phyloP scores from a whole-genome alignment of 1,139 yeast genomes.

The Torulaspora globosa region DNA sequence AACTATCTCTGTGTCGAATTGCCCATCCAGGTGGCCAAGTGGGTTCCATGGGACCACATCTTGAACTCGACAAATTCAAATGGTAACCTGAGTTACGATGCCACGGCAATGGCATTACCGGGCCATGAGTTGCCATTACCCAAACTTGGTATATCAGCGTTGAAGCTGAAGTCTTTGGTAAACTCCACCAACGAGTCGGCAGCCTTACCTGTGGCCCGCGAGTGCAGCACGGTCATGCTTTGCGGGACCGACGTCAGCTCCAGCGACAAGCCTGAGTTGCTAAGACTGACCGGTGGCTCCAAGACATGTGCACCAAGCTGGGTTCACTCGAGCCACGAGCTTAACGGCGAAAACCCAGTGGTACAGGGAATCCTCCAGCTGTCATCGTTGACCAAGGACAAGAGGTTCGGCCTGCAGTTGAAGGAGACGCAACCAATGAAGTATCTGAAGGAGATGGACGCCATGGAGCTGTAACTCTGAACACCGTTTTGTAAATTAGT shows the following conservation, averaged over 20 bases:
- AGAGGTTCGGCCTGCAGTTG: constrained; percentile 61
- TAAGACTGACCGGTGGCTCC: constrained; percentile 77
- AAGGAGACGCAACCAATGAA: constrained; percentile 57
- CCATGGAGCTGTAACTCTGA: constrained; percentile 17
- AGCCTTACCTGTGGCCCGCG: constrained; percentile 62
- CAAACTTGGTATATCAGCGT: constrained; percentile 59
- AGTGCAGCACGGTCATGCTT: constrained; percentile 65
- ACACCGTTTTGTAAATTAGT: constrained; percentile 8
- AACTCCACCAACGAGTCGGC: constrained; percentile 49
- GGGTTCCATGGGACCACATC: constrained; percentile 62
- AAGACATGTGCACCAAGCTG: constrained; percentile 69
- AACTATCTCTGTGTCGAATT: constrained; percentile 74
- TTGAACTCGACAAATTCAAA: constrained; percentile 59
- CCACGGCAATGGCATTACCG: constrained; percentile 56
- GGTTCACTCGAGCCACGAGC: constrained; percentile 71
- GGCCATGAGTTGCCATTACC: constrained; percentile 73
- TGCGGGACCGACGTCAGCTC: constrained; percentile 43
- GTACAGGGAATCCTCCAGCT: constrained; percentile 52
- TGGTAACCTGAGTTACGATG: constrained; percentile 61
- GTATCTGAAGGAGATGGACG: constrained; percentile 13
- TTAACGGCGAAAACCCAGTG: constrained; percentile 42
- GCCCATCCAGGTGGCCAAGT: constrained; percentile 68
- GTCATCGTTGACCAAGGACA: constrained; percentile 56
- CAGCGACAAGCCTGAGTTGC: constrained; percentile 52
- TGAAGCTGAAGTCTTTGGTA: constrained; percentile 59